Conservation (phyloP, 768 basidiomycete species). For the Kwoniella dendrophila region DNA sequence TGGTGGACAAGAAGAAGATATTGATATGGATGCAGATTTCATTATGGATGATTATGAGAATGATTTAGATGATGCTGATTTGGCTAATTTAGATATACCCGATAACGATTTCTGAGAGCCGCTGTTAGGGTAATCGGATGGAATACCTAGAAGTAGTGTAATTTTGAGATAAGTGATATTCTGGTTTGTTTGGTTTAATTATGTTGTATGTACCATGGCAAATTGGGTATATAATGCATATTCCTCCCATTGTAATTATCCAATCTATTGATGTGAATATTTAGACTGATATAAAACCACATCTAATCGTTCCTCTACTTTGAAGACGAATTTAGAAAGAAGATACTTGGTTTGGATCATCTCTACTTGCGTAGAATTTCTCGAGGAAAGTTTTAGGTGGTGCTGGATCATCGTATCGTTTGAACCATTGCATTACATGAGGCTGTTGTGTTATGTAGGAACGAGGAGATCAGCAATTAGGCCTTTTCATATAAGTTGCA, state of each 20-base stretch:
- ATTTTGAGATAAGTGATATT: too few relatives aligned
- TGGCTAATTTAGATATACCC: constrained; percentile 35
- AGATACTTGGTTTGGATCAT: constrained; percentile 52
- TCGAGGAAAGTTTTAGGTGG: constrained; percentile 54
- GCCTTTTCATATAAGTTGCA: too few relatives aligned
- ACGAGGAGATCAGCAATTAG: background rate
- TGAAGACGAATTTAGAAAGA: constrained; percentile 33
- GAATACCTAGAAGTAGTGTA: too few relatives aligned
- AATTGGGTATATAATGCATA: too few relatives aligned
- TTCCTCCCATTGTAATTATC: too few relatives aligned
- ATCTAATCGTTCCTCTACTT: too few relatives aligned
- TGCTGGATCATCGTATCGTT: constrained; percentile 50
- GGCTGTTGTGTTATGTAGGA: constrained; percentile 29
- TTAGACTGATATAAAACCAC: too few relatives aligned
- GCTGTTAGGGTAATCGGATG: too few relatives aligned
- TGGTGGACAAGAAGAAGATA: constrained; percentile 14
- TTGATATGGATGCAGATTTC: constrained; percentile 30
- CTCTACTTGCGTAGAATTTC: constrained; percentile 54
- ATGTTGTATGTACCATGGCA: too few relatives aligned
- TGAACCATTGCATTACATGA: constrained; percentile 56
- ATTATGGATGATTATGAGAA: constrained; percentile 33
- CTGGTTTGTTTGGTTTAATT: too few relatives aligned
- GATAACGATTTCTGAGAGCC: too few relatives aligned
- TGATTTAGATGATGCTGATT: constrained; percentile 32
- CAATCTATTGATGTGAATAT: too few relatives aligned